Percentiles rank a stretch among this genome's conserved stretches.
Evolutionary conservation across 2,329 filamentous ascomycete genomes (phyloP).

Genomic region (Arachnomyces sp.): DNA sequence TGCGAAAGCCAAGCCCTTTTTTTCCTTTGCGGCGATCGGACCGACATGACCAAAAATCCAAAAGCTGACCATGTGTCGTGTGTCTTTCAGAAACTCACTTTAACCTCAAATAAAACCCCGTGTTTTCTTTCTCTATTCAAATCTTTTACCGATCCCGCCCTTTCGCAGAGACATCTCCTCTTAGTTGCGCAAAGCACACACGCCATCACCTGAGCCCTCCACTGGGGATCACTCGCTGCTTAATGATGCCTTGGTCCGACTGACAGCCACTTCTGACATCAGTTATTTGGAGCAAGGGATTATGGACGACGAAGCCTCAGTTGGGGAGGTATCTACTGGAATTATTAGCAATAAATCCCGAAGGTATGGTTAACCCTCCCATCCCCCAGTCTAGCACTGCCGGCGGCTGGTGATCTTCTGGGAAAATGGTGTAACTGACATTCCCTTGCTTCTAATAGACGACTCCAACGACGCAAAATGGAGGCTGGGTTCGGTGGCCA

Average conservation of each 20-base stretch:
- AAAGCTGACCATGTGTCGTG: no score
- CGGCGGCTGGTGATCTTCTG: neutral
- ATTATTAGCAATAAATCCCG: slow-evolving; percentile 19
- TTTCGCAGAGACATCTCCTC: no score
- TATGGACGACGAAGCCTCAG: slow-evolving; percentile 27
- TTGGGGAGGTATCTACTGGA: slow-evolving; percentile 21
- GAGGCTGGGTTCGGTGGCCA: slow-evolving; percentile 62
- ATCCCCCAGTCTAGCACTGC: neutral
- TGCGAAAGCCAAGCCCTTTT: no score
- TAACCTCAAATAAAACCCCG: no score
- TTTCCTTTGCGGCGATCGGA: no score
- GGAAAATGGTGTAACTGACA: slow-evolving; percentile 3
- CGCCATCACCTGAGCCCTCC: no score
- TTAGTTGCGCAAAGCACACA: no score
- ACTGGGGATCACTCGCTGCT: no score
- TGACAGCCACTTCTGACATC: slow-evolving; percentile 6
- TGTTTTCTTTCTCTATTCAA: no score
- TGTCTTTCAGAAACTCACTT: no score
- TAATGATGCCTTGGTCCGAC: slow-evolving; percentile 7
- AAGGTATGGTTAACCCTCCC: slow-evolving; percentile 21
- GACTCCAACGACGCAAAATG: slow-evolving; percentile 53
- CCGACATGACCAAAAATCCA: no score
- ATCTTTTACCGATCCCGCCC: no score
- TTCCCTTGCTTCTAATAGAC: slow-evolving; percentile 15
- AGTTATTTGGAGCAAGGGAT: slow-evolving; percentile 4